phyloP scores from a whole-genome alignment of 1,284 basidiomycete species.

The Cutaneotrichosporon sp. region DNA sequence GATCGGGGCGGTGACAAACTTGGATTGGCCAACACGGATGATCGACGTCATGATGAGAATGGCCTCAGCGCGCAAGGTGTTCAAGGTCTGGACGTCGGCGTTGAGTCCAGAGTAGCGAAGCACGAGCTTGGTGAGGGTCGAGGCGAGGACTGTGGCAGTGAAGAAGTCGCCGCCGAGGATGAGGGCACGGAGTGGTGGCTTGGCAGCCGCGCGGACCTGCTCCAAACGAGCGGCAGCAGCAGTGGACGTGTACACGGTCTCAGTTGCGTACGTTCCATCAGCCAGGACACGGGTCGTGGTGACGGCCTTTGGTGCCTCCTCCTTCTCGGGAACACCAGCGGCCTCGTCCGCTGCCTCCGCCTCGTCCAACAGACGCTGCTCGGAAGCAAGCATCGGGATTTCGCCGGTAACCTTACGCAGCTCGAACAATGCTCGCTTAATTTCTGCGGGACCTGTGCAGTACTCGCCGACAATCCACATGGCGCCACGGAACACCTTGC shows the following conservation, averaged over 20 bases:
- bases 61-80: slow-evolving; percentile 82
- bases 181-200: slow-evolving; percentile 85
- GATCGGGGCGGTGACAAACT: slow-evolving; percentile 86
- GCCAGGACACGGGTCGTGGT: slow-evolving; percentile 67
- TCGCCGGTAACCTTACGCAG: slow-evolving; percentile 87
- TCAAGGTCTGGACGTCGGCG: slow-evolving; percentile 58
- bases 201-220: slow-evolving; percentile 75
- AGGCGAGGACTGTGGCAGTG: slow-evolving; percentile 83
- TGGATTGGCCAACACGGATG: slow-evolving; percentile 94
- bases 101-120: slow-evolving; percentile 68
- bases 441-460: slow-evolving; percentile 61
- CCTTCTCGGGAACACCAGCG: slow-evolving; percentile 29
- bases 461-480: slow-evolving; percentile 99
- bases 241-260: slow-evolving; percentile 78
- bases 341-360: slow-evolving; percentile 57
- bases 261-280: slow-evolving; percentile 97
- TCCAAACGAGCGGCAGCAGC: slow-evolving; percentile 65
- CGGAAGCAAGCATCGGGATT: slow-evolving; percentile 89
- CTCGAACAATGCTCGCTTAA: slow-evolving; percentile 70
- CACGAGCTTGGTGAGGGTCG: slow-evolving; percentile 87
- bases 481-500: slow-evolving; percentile 94
- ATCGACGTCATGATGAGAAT: slow-evolving; percentile 98
- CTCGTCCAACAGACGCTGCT: slow-evolving; percentile 75
- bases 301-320: slow-evolving; percentile 49
- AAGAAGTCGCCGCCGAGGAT: slow-evolving; percentile 96